Evolutionary conservation across 176 grass and related monocot species (phyloP).

Genomic region (Areca catechu): DNA sequence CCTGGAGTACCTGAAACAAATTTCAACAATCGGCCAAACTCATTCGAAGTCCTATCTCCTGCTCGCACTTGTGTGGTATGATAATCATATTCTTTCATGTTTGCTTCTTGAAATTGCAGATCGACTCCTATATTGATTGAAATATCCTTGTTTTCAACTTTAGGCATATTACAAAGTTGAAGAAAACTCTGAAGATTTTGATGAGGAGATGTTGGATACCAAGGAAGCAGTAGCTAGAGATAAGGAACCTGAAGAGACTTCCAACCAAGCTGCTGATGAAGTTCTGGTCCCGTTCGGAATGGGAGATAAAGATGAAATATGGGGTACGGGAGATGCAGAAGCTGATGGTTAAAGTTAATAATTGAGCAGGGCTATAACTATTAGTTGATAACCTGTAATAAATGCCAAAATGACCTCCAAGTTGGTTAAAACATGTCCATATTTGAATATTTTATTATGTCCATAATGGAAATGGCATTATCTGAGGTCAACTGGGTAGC

Average conservation of each 20-base stretch:
- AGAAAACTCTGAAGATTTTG: not conserved
- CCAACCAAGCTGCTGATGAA: not conserved
- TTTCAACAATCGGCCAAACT: constrained; percentile 95
- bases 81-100: not conserved
- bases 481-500: too few species aligned
- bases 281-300: not conserved
- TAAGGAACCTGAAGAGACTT: not conserved
- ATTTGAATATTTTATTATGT: too few species aligned
- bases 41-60: constrained; percentile 86
- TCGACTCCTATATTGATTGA: not conserved
- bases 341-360: not conserved
- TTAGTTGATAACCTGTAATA: too few species aligned
- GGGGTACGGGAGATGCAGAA: not conserved
- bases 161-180: constrained; percentile 17
- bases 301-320: not conserved
- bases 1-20: constrained; percentile 89
- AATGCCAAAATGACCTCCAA: too few species aligned
- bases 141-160: not conserved
- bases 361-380: too few species aligned
- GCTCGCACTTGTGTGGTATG: constrained; percentile 84
- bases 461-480: too few species aligned
- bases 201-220: not conserved
- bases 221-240: not conserved
- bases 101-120: not conserved
- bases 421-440: too few species aligned